Percentiles rank a stretch among this genome's conserved stretches.
Conservation (phyloP, 345 rosid species). For the Corchorus capsularis region DNA sequence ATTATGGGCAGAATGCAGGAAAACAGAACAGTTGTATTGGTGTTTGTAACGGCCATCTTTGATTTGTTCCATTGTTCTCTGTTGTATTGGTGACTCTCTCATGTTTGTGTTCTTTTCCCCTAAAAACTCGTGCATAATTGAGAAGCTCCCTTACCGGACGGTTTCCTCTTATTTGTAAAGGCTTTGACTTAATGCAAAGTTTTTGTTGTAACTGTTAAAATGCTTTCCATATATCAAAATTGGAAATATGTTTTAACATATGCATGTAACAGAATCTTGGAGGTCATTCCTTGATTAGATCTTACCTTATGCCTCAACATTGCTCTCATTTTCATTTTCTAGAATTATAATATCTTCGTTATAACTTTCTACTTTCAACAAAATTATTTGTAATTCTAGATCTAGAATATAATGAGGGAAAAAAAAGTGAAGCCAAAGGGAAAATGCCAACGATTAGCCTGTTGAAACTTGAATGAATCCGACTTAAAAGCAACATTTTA, state of each 20-base stretch:
- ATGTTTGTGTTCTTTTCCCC: background rate
- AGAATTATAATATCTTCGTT: background rate
- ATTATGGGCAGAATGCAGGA: conserved; percentile 32
- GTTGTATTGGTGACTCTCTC: background rate
- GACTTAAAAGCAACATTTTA: background rate
- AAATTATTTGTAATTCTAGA: no score
- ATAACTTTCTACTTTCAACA: background rate
- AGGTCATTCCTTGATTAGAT: no score
- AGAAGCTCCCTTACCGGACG: background rate
- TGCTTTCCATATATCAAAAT: no score
- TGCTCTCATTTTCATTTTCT: background rate
- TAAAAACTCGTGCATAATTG: background rate
- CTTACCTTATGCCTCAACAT: background rate
- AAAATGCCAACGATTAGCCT: no score
- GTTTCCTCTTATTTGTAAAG: background rate
- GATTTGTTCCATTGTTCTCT: conserved; percentile 9
- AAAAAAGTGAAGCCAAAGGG: no score
- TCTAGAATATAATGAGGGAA: no score
- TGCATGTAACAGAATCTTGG: no score
- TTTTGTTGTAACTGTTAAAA: no score
- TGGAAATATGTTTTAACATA: no score
- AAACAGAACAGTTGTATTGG: conserved; percentile 29
- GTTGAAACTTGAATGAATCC: no score
- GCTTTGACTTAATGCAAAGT: no score
- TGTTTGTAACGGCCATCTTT: conserved; percentile 31